Evolutionary conservation across 306 rosid genomes (phyloP).

Genomic region (Ochetophila trinervis): DNA sequence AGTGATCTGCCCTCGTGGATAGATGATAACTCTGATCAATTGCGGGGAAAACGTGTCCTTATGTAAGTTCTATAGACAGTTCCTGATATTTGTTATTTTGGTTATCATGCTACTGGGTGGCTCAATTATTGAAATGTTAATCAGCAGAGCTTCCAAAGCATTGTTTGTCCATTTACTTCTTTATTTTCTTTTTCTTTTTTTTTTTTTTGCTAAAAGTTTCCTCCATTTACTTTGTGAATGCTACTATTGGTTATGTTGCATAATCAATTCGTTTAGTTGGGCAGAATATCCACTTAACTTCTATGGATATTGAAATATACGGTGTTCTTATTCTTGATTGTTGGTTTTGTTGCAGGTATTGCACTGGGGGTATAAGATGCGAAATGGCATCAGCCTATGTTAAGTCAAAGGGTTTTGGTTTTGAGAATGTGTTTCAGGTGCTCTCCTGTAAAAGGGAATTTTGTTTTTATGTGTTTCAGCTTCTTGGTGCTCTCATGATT

Average conservation of each 20-base stretch:
- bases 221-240: not conserved
- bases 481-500: not conserved
- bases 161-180: not conserved
- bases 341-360: conserved; percentile 62
- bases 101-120: not conserved
- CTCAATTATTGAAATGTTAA: no score
- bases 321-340: conserved; percentile 7
- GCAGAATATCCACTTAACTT: not conserved
- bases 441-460: conserved; percentile 11
- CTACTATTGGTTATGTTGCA: not conserved
- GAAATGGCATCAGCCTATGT: conserved; percentile 99
- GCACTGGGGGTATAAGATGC: conserved; percentile 95
- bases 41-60: conserved; percentile 71
- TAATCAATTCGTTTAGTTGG: not conserved
- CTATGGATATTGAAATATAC: not conserved
- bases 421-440: conserved; percentile 92
- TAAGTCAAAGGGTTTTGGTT: conserved; percentile 83
- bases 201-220: not conserved
- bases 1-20: conserved; percentile 89
- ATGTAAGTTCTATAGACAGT: conserved; percentile 47
- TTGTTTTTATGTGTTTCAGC: not conserved
- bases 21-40: conserved; percentile 59
- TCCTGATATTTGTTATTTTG: conserved; percentile 1
- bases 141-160: not conserved
- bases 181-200: not conserved